Evolutionary conservation across 73 alveolate genomes (phyloP), one percentile per base, ranked within the genome.

Genomic region (Paramecium octaurelia): DNA sequence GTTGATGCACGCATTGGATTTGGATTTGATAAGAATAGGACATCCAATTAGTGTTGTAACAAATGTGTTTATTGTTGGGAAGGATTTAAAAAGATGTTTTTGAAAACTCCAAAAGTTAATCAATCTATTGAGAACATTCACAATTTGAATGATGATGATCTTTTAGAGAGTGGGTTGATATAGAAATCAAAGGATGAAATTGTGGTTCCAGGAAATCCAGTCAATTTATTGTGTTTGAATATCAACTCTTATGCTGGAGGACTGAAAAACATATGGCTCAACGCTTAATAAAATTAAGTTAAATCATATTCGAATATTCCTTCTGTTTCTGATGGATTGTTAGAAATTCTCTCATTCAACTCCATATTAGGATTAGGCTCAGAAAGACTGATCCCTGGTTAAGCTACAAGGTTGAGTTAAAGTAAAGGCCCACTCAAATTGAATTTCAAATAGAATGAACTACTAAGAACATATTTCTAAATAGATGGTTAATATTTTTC

Each of bases 1-100:
- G 96, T 95, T 8, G 99, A 98, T 88, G 99, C 99, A 24, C 92
- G 99, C 86, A 95, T 96, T 31, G 99, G 99, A 0, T 93, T 92
- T 71, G 97, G 97, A 20, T 98, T 98, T 88, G 99, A 97, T 57
- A 94, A 93, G 91, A 93, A 92, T 76, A 92, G 99, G 85, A 96
- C 99, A 23, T 76, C 93, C 24, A 90, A 73, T 71, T 20, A 95
- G 58, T 54, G 86, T 38, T 94, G 97, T 42, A 98, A 98, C 93
- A 96, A 96, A 92, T 59, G 92, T 46, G 90, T 97, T 16, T 98
- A 98, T 96, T 98, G 97, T n/a, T 92, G 96, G 95, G 99, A 98
- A 97, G 99, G 98, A 1, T 92, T 97, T 29, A 98, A 97, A 92
- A 98, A 98, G 80, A 92, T 96, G 95, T 96, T 71, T 71, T 29